Base-by-base conservation (phyloP, 2,329 filamentous ascomycete genomes). In the Penicillium thymicola region DNA sequence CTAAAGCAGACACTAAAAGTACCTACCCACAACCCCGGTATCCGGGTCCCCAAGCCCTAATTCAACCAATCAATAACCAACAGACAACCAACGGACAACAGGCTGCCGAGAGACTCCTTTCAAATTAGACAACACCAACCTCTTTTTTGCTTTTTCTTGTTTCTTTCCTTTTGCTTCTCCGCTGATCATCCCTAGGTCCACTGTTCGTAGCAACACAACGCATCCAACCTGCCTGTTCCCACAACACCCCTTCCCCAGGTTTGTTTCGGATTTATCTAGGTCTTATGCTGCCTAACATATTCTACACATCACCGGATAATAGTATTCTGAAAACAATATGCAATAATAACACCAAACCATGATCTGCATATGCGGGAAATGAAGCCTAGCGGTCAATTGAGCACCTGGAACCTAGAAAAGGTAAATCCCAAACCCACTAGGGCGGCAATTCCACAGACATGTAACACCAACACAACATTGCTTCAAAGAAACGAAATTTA, bases 361-460 rank as follows among this genome's bases (percentile, higher is more conserved):
- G 51, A 50, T 54, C 25, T 57, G 52, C 57, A 63, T 55, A 59
- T 59, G 50, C 57, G 48, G 48, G 25, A 37, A 41, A 59, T 38
- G 40, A 23, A 46, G 28, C 30, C 48, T 51, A 56, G 37, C 43
- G 40, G 46, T 28, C 38, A 30, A 59, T 51, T n/a, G 28, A 57
- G 34, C 25, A 51, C 45, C 43, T 34, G 7, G 30, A 27, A n/a
- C 38, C 40, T 13, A 11, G 36, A 9, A 27, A 14, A 27, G 7
- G 7, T 21, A 43, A 55, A 30, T n/a, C 37, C 4, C 34, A 51
- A 34, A 3, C 25, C 25, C 38, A 43, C 37, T 37, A 27, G 14
- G 5, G 16, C 18, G 32, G 23, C 30, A 25, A 18, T 21, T 27
- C 32, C 36, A 43, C 27, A 27, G 14, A 37, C 1, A 16, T 51